Percentiles rank a stretch among this genome's conserved stretches.
These are phyloP conservation scores for Candida railenensis DNA, from an alignment of 805 yeast genomes.

Conservation along the genomic window DNA sequence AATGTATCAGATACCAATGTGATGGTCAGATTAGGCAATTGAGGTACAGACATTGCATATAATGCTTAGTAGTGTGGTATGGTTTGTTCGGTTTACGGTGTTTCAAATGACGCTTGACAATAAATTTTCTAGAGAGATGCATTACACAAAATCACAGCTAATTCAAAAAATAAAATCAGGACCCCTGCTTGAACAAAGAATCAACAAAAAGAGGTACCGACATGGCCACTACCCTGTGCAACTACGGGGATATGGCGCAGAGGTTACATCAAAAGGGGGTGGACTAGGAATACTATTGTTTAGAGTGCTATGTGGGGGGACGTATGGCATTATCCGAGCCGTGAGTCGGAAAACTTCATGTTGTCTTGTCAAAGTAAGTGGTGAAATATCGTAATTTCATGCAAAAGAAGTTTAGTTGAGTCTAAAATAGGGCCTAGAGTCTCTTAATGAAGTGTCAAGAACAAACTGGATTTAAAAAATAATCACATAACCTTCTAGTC, in stretches of 20 bases:
- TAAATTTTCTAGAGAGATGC: no score
- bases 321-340: not conserved
- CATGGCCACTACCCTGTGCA: no score
- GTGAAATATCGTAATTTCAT: not conserved
- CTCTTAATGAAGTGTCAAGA: not conserved
- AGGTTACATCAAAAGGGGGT: not conserved
- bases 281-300: not conserved
- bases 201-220: no score
- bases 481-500: not conserved
- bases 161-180: no score
- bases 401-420: not conserved
- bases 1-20: conserved; percentile 1
- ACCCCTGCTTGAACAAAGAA: not conserved
- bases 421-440: not conserved
- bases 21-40: not conserved
- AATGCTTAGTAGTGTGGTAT: not conserved
- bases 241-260: no score
- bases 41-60: conserved; percentile 1
- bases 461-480: not conserved
- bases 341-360: not conserved
- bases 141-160: not conserved
- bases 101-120: no score
- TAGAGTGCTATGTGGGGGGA: not conserved
- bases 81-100: not conserved
- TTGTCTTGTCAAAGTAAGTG: not conserved